These are phyloP conservation scores for Pythium myriotylum DNA, from an alignment of 352 stramenopile genomes.

Conservation along the genomic window DNA sequence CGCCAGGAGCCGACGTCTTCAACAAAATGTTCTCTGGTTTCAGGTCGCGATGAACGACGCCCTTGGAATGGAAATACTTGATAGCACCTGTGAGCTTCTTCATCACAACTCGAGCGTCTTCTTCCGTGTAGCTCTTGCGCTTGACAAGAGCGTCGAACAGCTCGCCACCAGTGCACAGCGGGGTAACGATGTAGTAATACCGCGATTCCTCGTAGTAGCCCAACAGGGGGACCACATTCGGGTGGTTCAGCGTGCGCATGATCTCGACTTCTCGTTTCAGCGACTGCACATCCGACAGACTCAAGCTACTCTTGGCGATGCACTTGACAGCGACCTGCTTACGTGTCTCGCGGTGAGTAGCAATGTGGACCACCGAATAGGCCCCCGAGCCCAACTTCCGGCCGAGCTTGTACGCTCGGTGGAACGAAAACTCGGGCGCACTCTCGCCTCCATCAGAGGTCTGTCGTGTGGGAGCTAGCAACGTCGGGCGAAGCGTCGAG, in stretches of 20 bases:
- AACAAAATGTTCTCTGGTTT: conserved; percentile 96
- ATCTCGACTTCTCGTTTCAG: conserved; percentile 77
- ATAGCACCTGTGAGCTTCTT: conserved; percentile 91
- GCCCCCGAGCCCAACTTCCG: conserved; percentile 84
- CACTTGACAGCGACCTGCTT: conserved; percentile 86
- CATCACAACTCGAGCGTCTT: conserved; percentile 92
- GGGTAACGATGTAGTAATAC: conserved; percentile 85
- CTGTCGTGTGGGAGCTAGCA: conserved; percentile 37
- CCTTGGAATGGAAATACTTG: conserved; percentile 90
- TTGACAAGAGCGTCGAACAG: conserved; percentile 94
- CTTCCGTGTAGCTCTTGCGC: conserved; percentile 95
- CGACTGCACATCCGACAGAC: conserved; percentile 49
- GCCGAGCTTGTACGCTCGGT: conserved; percentile 79
- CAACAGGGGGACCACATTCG: conserved; percentile 71
- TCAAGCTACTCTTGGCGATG: conserved; percentile 63
- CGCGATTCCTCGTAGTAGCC: conserved; percentile 76
- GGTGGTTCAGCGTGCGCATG: conserved; percentile 69
- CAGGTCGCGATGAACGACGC: conserved; percentile 96
- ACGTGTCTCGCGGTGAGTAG: conserved; percentile 64
- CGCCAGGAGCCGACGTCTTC: conserved; percentile 68
- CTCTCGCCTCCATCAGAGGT: conserved; percentile 51
- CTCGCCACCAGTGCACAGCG: conserved; percentile 96
- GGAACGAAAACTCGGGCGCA: conserved; percentile 49
- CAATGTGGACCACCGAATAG: conserved; percentile 90
- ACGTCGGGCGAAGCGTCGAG: conserved; percentile 26